These are phyloP conservation scores for Skeletonema marinoi DNA, from an alignment of 108 stramenopile species.

Conservation along the genomic window DNA sequence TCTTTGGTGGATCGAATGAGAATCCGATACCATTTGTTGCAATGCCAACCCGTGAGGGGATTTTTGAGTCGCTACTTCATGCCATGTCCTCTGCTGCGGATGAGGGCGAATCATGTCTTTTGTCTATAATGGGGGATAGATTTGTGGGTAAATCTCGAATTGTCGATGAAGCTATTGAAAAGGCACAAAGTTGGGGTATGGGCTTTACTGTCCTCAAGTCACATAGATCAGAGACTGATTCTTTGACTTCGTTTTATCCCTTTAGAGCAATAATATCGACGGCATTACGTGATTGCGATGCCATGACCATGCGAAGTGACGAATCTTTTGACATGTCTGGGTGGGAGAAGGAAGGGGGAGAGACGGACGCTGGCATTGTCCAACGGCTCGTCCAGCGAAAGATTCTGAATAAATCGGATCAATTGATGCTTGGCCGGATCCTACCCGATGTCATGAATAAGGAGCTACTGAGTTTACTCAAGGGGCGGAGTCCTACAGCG, in stretches of 20 bases:
- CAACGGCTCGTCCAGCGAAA: conserved; percentile 30
- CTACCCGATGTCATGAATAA: conserved; percentile 27
- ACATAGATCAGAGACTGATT: conserved; percentile 13
- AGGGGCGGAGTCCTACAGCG: conserved; percentile 19
- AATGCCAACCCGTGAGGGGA: conserved; percentile 30
- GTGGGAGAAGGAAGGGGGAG: neutral
- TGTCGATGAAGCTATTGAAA: conserved; percentile 15
- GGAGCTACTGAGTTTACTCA: conserved; percentile 39
- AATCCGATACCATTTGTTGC: conserved; percentile 17
- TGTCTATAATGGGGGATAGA: conserved; percentile 23
- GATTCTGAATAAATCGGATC: conserved; percentile 39
- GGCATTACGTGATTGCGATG: conserved; percentile 31
- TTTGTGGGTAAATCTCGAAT: conserved; percentile 41
- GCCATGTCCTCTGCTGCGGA: conserved; percentile 19
- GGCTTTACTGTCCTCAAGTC: conserved; percentile 35
- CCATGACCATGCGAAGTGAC: neutral
- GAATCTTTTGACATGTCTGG: neutral
- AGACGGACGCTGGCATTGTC: conserved; percentile 4
- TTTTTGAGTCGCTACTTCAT: conserved; percentile 17
- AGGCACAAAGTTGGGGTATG: conserved; percentile 14
- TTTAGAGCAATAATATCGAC: conserved; percentile 31
- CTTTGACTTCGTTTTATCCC: conserved; percentile 28
- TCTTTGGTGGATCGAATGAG: conserved; percentile 16
- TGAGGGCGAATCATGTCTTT: conserved; percentile 21
- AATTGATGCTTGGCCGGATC: conserved; percentile 42